Percentiles rank a stretch among this genome's conserved stretches.
phyloP scores from a whole-genome alignment of 2,329 filamentous ascomycete genomes.

The Microcyclospora tardicrescens region DNA sequence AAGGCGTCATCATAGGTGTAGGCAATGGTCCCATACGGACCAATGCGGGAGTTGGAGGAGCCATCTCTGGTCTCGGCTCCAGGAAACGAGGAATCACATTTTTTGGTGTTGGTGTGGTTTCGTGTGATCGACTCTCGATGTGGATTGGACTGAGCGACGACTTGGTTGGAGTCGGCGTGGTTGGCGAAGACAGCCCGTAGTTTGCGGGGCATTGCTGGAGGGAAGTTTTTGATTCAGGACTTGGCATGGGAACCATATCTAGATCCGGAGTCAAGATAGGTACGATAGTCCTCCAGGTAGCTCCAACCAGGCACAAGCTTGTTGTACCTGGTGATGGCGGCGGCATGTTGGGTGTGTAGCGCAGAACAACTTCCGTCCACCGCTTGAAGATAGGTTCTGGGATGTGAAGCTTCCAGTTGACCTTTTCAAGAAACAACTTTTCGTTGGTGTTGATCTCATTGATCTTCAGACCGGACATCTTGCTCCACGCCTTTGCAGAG shows the following conservation, averaged over 20 bases:
- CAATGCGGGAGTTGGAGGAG: constrained; percentile 41
- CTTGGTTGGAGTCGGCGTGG: constrained; percentile 14
- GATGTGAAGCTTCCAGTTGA: constrained; percentile 92
- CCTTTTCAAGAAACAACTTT: constrained; percentile 75
- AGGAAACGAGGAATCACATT: constrained; percentile 33
- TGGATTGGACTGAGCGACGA: constrained; percentile 6
- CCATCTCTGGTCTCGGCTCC: constrained; percentile 38
- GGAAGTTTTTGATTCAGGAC: constrained; percentile 1
- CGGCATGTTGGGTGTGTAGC: constrained; percentile 52
- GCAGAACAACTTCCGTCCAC: constrained; percentile 87
- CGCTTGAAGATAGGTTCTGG: constrained; percentile 76
- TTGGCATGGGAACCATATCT: constrained; percentile 27
- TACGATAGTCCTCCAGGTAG: constrained; percentile 37
- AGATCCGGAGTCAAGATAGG: constrained; percentile 45
- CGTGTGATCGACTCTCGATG: constrained; percentile 24
- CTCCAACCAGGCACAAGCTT: constrained; percentile 3
- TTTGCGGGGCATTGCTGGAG: constrained; percentile 4
- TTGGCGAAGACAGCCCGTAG: constrained; percentile 10
- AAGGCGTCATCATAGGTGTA: constrained; percentile 50
- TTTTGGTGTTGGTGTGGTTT: constrained; percentile 31
- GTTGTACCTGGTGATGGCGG: constrained; percentile 12
- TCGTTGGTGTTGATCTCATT: constrained; percentile 95
- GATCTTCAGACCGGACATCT: constrained; percentile 92
- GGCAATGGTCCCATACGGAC: constrained; percentile 43
- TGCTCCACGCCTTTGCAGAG: constrained; percentile 94